These are phyloP conservation scores for Malassezia arunalokei DNA, from an alignment of 1,284 basidiomycete species.

Conservation along the genomic window DNA sequence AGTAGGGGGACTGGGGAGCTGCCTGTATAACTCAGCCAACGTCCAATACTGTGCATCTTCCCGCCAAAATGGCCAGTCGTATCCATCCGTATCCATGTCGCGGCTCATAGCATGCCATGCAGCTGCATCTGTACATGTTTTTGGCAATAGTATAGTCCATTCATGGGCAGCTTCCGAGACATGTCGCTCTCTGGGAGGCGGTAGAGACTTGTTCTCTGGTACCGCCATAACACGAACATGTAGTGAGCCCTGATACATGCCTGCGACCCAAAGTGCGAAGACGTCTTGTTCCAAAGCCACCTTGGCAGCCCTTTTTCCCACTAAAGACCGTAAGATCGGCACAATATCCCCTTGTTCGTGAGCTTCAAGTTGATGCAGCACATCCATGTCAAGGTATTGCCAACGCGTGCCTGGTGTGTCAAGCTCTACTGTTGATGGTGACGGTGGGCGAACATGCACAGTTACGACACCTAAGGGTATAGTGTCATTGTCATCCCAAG, in stretches of 20 bases:
- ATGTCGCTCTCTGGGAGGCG: background rate
- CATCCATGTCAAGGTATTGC: background rate
- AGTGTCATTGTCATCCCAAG: background rate
- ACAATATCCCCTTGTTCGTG: background rate
- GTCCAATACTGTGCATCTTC: conserved; percentile 5
- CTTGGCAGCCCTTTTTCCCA: background rate
- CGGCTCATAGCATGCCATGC: conserved; percentile 9
- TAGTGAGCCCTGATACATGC: conserved; percentile 4
- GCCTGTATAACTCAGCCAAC: conserved; percentile 5
- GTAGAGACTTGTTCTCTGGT: background rate
- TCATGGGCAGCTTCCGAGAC: background rate
- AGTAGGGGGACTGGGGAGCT: conserved; percentile 7
- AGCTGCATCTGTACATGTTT: background rate
- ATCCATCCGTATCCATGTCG: background rate
- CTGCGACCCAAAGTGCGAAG: conserved; percentile 8
- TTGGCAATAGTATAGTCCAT: conserved; percentile 3
- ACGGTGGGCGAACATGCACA: background rate
- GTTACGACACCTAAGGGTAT: conserved; percentile 3
- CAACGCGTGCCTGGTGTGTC: background rate
- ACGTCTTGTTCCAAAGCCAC: conserved; percentile 9
- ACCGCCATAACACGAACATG: background rate
- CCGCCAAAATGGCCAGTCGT: background rate
- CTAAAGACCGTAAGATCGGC: background rate
- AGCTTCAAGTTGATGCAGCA: background rate
- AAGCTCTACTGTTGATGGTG: background rate